Conservation (phyloP, 208 protist genomes). For the Hexamita inflata region DNA sequence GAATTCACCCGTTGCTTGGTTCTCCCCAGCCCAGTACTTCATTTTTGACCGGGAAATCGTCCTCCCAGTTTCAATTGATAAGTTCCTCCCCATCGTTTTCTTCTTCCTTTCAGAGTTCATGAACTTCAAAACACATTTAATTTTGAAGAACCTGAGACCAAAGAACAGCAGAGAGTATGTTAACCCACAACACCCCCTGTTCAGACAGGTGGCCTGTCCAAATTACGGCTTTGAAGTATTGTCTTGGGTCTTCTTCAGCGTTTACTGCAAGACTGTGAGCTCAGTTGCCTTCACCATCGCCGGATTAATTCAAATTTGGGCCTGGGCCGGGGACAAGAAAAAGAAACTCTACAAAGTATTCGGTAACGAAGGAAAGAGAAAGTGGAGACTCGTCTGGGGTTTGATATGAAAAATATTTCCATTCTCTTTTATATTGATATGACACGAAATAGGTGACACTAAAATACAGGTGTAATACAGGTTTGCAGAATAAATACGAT, state of each 20-base stretch:
- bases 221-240: constrained; percentile 82
- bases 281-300: background rate
- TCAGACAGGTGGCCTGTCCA: constrained; percentile 68
- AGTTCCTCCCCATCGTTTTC: constrained; percentile 35
- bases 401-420: too few species aligned
- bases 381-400: too few species aligned
- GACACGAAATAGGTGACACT: too few species aligned
- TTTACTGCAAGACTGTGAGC: background rate
- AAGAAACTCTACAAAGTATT: too few species aligned
- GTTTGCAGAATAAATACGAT: too few species aligned
- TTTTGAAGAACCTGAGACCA: constrained; percentile 60
- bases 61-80: constrained; percentile 6
- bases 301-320: background rate
- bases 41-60: too few species aligned
- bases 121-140: constrained; percentile 68
- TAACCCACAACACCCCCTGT: constrained; percentile 63
- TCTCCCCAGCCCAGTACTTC: background rate
- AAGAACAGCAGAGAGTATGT: constrained; percentile 53
- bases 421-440: too few species aligned
- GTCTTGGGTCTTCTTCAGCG: constrained; percentile 65
- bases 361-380: too few species aligned
- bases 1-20: background rate
- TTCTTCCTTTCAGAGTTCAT: constrained; percentile 57
- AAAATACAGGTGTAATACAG: too few species aligned
- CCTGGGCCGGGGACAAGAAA: background rate